phyloP scores from a whole-genome alignment of 345 rosid species.

The sweet orange (Citrus sinensis) region DVS_A1.0 CM039165.1:38693001-38693500 shows the following conservation, averaged over 20 bases:
- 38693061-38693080: constrained; percentile 67
- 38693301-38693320: background rate
- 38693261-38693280: background rate
- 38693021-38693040: constrained; percentile 98
- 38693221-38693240: background rate
- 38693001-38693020: constrained; percentile 98
- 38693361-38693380: background rate
- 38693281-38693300: background rate
- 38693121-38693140: background rate
- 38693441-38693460: background rate
- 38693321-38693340: background rate
- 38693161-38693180: background rate
- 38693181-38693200: background rate
- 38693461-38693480: background rate
- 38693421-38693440: background rate
- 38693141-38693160: background rate
- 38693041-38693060: constrained; percentile 84
- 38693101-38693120: constrained; percentile 45
- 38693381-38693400: background rate
- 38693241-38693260: background rate
- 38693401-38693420: background rate
- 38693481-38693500: too few species aligned
- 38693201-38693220: background rate
- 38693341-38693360: background rate
- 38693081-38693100: constrained; percentile 86